These are phyloP conservation scores for Pyricularia pennisetigena DNA, from an alignment of 2,329 filamentous ascomycete genomes.

Conservation along the genomic window DNA sequence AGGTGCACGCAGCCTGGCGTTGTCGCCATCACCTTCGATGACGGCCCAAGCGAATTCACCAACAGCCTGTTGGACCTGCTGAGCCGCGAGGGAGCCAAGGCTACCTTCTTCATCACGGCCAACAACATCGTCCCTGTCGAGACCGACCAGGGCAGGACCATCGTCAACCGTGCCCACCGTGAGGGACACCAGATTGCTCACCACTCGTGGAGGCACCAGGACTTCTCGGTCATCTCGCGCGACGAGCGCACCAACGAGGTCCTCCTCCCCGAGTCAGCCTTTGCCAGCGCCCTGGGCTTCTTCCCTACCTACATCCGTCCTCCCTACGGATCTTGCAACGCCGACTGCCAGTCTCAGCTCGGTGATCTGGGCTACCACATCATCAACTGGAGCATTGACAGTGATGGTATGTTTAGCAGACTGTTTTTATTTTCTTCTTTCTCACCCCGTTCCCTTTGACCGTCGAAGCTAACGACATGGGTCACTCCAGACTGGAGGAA, in stretches of 20 bases:
- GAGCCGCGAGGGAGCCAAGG: slow-evolving; percentile 19
- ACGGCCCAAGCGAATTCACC: slow-evolving; percentile 25
- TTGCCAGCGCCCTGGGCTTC: slow-evolving; percentile 23
- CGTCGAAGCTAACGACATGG: neutral
- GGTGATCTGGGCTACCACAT: slow-evolving; percentile 22
- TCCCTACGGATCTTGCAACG: slow-evolving; percentile 21
- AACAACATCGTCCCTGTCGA: slow-evolving; percentile 23
- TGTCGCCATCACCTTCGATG: slow-evolving; percentile 27
- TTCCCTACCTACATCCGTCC: slow-evolving; percentile 32
- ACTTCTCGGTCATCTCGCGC: slow-evolving; percentile 19
- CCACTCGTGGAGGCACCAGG: slow-evolving; percentile 29
- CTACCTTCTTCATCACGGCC: slow-evolving; percentile 27
- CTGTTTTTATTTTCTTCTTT: too few species aligned
- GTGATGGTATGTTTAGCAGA: slow-evolving; percentile 7
- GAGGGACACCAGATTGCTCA: slow-evolving; percentile 30
- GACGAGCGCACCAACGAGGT: slow-evolving; percentile 24
- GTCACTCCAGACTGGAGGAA: slow-evolving; percentile 12
- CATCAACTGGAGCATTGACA: slow-evolving; percentile 21
- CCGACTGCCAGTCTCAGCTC: slow-evolving; percentile 15
- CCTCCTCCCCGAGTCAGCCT: slow-evolving; percentile 31
- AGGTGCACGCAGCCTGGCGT: slow-evolving; percentile 18
- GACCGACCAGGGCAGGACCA: slow-evolving; percentile 18
- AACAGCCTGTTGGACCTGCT: slow-evolving; percentile 22
- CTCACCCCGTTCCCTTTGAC: neutral
- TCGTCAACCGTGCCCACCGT: slow-evolving; percentile 27